Evolutionary conservation across 2,329 filamentous ascomycete genomes (phyloP).

Genomic region (Arthrobotrys pseudoclavata): DNA sequence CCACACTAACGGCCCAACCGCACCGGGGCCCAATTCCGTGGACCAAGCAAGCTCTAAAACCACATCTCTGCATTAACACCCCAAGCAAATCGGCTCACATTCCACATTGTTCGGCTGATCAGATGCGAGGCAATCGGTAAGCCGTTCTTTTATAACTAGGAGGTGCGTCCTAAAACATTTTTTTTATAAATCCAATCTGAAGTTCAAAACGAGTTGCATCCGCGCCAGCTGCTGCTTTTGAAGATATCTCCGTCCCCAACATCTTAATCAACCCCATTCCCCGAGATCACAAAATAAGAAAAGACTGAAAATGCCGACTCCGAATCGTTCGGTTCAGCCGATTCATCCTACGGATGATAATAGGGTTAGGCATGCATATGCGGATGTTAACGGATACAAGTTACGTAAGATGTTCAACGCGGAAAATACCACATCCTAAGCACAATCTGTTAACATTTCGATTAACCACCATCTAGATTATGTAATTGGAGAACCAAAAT

Average conservation of each 20-base stretch:
- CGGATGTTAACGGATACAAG: slow-evolving; percentile 63
- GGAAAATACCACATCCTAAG: slow-evolving; percentile 17
- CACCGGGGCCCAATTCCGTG: slow-evolving; percentile 1
- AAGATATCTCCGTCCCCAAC: background rate
- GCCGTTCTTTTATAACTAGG: slow-evolving; percentile 1
- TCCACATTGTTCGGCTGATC: slow-evolving; percentile 26
- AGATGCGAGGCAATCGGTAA: slow-evolving; percentile 11
- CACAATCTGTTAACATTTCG: slow-evolving; percentile 7
- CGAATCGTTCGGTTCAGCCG: slow-evolving; percentile 48
- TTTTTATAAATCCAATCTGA: background rate
- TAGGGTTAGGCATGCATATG: slow-evolving; percentile 63
- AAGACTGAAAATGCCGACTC: slow-evolving; percentile 5
- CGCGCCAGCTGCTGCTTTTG: background rate
- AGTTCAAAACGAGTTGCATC: background rate
- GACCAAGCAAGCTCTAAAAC: slow-evolving; percentile 4
- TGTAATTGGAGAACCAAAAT: slow-evolving; percentile 62
- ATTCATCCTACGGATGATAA: slow-evolving; percentile 63
- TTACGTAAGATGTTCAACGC: slow-evolving; percentile 62
- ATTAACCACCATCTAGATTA: slow-evolving; percentile 59
- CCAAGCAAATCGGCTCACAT: slow-evolving; percentile 13
- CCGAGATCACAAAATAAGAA: background rate
- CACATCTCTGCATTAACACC: slow-evolving; percentile 8
- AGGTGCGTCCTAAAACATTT: slow-evolving; percentile 1
- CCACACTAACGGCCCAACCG: slow-evolving; percentile 14
- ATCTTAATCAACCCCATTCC: background rate